Percentiles rank a stretch among this genome's conserved stretches.
Conservation (phyloP, 345 rosid species). For the Draba incana region DNA sequence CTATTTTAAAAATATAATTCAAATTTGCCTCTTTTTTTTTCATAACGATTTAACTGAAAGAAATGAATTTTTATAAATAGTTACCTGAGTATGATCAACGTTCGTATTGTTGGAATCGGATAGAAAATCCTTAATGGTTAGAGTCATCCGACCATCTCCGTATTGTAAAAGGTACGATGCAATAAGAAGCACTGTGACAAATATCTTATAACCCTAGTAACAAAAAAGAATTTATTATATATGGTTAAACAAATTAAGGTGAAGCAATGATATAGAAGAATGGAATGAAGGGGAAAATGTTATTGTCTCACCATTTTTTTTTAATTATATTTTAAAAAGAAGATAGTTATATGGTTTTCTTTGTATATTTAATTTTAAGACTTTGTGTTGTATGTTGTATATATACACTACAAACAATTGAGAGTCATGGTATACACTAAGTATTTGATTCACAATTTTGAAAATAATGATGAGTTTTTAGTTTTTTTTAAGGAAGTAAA, state of each 20-base stretch:
- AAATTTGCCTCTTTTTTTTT: background rate
- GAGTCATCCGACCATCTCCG: constrained; percentile 8
- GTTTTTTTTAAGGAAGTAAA: constrained; percentile 1
- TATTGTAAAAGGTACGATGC: background rate
- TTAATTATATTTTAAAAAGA: background rate
- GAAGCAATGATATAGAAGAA: background rate
- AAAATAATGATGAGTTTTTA: background rate
- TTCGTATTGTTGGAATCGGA: background rate
- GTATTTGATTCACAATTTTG: background rate
- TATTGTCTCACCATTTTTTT: constrained; percentile 25
- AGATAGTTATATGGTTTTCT: background rate
- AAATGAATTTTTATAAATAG: background rate
- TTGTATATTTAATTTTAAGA: background rate
- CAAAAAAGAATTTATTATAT: background rate
- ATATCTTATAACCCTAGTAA: constrained; percentile 20
- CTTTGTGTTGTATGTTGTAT: constrained; percentile 5
- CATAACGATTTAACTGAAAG: background rate
- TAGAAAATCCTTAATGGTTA: constrained; percentile 17
- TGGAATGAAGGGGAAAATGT: background rate
- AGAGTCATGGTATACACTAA: background rate
- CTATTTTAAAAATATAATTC: constrained; percentile 5
- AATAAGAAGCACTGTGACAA: constrained; percentile 11
- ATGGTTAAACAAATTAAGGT: background rate
- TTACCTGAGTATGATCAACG: constrained; percentile 13
- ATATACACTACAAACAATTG: background rate